Evolutionary conservation across 1,139 yeast genomes (phyloP).

Genomic region (Magnusiomyces ingens): DNA sequence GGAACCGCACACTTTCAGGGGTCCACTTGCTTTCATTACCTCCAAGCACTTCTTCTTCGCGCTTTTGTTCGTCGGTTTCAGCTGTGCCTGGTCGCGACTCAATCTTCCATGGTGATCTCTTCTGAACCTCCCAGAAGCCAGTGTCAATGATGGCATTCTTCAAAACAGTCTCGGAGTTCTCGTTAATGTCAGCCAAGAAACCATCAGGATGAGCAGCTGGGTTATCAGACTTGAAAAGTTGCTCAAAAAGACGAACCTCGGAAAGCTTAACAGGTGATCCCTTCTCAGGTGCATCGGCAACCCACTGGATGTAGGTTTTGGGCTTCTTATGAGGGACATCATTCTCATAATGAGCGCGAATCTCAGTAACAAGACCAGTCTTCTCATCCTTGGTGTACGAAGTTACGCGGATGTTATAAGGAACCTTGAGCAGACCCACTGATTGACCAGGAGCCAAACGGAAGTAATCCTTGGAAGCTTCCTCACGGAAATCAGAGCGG

Average conservation of each 20-base stretch:
- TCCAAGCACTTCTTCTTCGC: conserved; percentile 32
- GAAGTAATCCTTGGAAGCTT: conserved; percentile 57
- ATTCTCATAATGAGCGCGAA: conserved; percentile 76
- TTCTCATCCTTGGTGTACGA: conserved; percentile 54
- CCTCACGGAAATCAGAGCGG: conserved; percentile 76
- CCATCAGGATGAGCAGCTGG: conserved; percentile 88
- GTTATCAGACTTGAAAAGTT: conserved; percentile 83
- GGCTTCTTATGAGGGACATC: conserved; percentile 63
- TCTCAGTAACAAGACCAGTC: conserved; percentile 56
- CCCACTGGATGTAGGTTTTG: conserved; percentile 96
- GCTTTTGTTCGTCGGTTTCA: conserved; percentile 18
- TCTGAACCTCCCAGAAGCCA: conserved; percentile 61
- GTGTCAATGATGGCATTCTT: conserved; percentile 69
- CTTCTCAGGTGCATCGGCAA: conserved; percentile 59
- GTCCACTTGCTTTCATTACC: conserved; percentile 56
- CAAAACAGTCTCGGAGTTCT: conserved; percentile 64
- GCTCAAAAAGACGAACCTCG: conserved; percentile 84
- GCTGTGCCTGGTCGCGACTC: conserved; percentile 27
- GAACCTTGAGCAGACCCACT: conserved; percentile 93
- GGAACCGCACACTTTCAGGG: conserved; percentile 89
- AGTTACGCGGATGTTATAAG: conserved; percentile 70
- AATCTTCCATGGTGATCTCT: conserved; percentile 62
- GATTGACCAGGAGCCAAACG: conserved; percentile 91
- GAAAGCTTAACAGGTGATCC: conserved; percentile 55
- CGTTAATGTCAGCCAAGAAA: conserved; percentile 73